Evolutionary conservation across 2,329 filamentous ascomycete genomes (phyloP).

Genomic region (Ceratocystis destructans): DNA sequence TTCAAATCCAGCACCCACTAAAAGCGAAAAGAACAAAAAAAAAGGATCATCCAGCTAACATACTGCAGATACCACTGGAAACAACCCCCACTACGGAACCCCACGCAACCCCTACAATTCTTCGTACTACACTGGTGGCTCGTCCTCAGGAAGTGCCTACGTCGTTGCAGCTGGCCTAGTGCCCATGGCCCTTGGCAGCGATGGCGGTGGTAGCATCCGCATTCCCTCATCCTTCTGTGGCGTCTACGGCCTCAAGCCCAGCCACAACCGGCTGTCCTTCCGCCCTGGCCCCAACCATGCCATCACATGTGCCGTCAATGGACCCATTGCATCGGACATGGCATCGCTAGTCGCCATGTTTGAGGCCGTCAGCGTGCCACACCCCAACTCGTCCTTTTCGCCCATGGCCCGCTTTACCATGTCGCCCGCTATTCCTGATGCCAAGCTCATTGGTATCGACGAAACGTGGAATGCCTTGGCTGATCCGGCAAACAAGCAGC

Average conservation of each 20-base stretch:
- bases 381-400: constrained; percentile 45
- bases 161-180: constrained; percentile 56
- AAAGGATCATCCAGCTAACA: neutral
- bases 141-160: constrained; percentile 60
- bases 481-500: constrained; percentile 30
- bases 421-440: constrained; percentile 21
- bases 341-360: constrained; percentile 53
- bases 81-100: constrained; percentile 59
- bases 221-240: constrained; percentile 61
- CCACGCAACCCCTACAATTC: constrained; percentile 62
- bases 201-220: constrained; percentile 61
- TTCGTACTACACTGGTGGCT: constrained; percentile 62
- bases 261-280: constrained; percentile 51
- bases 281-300: constrained; percentile 45
- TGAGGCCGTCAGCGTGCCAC: constrained; percentile 49
- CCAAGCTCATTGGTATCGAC: constrained; percentile 48
- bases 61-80: constrained; percentile 51
- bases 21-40: neutral
- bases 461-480: constrained; percentile 47
- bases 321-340: constrained; percentile 54
- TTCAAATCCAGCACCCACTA: neutral
- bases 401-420: constrained; percentile 23
- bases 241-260: constrained; percentile 60
- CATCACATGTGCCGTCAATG: constrained; percentile 49
- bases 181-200: constrained; percentile 57